These are phyloP conservation scores for Leonotis leonurus DNA, from an alignment of 257 asterid genomes.

Conservation along the genomic window DNA sequence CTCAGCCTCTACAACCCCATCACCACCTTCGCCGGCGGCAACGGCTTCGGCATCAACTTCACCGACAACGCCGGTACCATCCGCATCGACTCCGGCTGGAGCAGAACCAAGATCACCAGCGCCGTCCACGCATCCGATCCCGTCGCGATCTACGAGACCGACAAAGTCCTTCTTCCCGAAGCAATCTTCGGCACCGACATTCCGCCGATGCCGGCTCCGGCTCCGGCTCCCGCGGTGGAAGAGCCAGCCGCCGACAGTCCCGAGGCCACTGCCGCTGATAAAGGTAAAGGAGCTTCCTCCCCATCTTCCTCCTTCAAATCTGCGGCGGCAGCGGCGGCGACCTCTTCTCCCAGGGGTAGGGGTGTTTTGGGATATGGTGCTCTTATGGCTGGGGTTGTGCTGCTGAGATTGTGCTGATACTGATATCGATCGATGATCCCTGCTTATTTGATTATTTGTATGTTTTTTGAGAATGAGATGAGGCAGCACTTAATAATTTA, in stretches of 20 bases:
- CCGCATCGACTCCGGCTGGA: conserved; percentile 61
- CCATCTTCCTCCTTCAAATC: conserved; percentile 24
- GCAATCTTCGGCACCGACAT: conserved; percentile 79
- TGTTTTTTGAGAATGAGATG: conserved; percentile 3
- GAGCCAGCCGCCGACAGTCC: conserved; percentile 59
- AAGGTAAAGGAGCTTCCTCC: conserved; percentile 12
- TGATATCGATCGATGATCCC: not conserved
- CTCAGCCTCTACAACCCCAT: conserved; percentile 67
- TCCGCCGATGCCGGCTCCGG: conserved; percentile 81
- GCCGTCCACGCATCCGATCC: conserved; percentile 70
- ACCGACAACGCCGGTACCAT: conserved; percentile 58
- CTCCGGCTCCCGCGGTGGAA: conserved; percentile 53
- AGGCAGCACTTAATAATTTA: no score
- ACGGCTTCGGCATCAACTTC: conserved; percentile 37
- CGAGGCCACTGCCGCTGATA: conserved; percentile 28
- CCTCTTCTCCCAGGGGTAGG: conserved; percentile 33
- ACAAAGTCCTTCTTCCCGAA: conserved; percentile 58
- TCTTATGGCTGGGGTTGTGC: conserved; percentile 20
- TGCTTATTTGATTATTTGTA: not conserved
- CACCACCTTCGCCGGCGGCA: conserved; percentile 55
- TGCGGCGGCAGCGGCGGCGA: conserved; percentile 7
- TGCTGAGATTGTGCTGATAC: conserved; percentile 6
- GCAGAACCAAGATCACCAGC: conserved; percentile 54
- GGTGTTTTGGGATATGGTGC: conserved; percentile 26
- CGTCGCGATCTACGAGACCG: conserved; percentile 64